Percentiles rank a stretch among this genome's conserved stretches.
phyloP scores from a whole-genome alignment of 2,329 filamentous ascomycete species.

The Penicillium decumbens region DNA sequence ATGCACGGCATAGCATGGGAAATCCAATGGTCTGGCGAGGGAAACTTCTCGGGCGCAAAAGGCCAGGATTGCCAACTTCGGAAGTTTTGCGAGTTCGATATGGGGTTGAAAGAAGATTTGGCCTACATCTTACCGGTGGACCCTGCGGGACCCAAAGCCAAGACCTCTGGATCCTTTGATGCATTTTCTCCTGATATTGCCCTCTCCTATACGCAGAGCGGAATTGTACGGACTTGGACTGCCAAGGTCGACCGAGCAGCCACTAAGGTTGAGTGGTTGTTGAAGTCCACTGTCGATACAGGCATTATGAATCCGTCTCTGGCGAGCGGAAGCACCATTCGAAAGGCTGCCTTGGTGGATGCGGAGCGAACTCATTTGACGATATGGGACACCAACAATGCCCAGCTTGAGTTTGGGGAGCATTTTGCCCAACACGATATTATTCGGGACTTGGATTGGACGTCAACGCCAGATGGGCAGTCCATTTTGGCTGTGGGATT shows the following conservation, averaged over 20 bases:
- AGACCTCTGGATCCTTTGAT: conserved; percentile 74
- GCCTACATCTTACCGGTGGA: conserved; percentile 72
- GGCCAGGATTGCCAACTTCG: conserved; percentile 47
- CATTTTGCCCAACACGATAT: conserved; percentile 67
- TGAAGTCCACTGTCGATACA: conserved; percentile 76
- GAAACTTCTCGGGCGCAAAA: conserved; percentile 23
- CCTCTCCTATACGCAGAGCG: conserved; percentile 73
- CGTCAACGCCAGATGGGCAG: conserved; percentile 81
- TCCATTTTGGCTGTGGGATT: conserved; percentile 91
- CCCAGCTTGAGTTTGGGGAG: conserved; percentile 75
- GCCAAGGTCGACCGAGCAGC: conserved; percentile 62
- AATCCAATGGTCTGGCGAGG: conserved; percentile 54
- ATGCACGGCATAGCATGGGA: conserved; percentile 80
- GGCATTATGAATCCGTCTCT: conserved; percentile 67
- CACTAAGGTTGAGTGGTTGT: conserved; percentile 70
- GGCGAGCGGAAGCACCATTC: conserved; percentile 77
- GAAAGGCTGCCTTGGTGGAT: conserved; percentile 81
- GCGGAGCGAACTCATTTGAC: conserved; percentile 67
- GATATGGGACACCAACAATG: conserved; percentile 84
- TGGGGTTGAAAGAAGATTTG: conserved; percentile 53
- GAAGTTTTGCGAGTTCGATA: conserved; percentile 67
- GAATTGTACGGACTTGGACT: conserved; percentile 78
- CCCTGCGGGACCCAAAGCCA: conserved; percentile 68
- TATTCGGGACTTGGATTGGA: conserved; percentile 89
- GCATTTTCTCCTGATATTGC: conserved; percentile 81